These are phyloP conservation scores for Pleomassaria siparia DNA, from an alignment of 2,329 filamentous ascomycete genomes.

Conservation along the genomic window DNA sequence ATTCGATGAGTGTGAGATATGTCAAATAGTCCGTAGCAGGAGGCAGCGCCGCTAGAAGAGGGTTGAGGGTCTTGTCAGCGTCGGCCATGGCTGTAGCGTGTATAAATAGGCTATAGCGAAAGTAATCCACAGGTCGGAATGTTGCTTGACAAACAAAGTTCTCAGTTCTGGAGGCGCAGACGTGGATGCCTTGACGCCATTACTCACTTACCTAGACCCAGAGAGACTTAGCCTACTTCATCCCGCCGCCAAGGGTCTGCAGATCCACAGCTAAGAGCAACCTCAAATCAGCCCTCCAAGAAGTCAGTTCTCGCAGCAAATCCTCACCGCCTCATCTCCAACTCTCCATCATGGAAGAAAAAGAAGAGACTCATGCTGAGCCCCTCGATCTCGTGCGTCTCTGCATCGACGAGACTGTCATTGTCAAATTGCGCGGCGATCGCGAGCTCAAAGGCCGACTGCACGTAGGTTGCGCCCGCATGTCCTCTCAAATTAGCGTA, in stretches of 20 bases:
- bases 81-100: slow-evolving; percentile 29
- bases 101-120: neutral
- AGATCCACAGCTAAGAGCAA: slow-evolving; percentile 17
- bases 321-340: neutral
- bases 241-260: slow-evolving; percentile 17
- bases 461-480: slow-evolving; percentile 62
- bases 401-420: slow-evolving; percentile 91
- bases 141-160: neutral
- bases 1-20: slow-evolving; percentile 76
- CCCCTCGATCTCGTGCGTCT: slow-evolving; percentile 94
- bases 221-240: slow-evolving; percentile 1
- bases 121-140: neutral
- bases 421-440: slow-evolving; percentile 95
- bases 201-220: slow-evolving; percentile 10
- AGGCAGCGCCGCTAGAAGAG: slow-evolving; percentile 60
- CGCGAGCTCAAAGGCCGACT: slow-evolving; percentile 92
- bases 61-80: slow-evolving; percentile 42
- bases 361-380: slow-evolving; percentile 74
- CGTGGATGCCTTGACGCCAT: slow-evolving; percentile 7
- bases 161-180: slow-evolving; percentile 1
- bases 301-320: neutral
- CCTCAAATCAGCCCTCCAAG: neutral
- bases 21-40: slow-evolving; percentile 70
- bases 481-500: neutral
- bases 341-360: slow-evolving; percentile 71